Percentiles rank a stretch among this genome's conserved stretches.
These are phyloP conservation scores for Penicillium sp. DNA, from an alignment of 2,329 filamentous ascomycete species.

Conservation along the genomic window DNA sequence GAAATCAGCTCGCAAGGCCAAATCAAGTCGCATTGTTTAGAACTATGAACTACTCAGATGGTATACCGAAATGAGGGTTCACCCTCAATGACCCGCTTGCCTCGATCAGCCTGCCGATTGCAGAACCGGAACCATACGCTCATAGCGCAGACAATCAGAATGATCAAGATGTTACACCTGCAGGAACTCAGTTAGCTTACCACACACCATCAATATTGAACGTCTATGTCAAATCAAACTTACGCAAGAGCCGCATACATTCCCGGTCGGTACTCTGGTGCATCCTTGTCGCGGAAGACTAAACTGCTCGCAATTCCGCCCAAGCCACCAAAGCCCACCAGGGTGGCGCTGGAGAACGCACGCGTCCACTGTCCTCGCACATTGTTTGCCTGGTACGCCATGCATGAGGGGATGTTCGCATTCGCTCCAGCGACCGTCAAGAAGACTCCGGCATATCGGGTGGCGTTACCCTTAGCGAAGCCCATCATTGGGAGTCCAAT, in stretches of 20 bases:
- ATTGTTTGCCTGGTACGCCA: constrained; percentile 86
- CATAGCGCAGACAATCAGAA: constrained; percentile 29
- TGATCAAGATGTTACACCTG: constrained; percentile 36
- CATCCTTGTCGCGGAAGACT: constrained; percentile 60
- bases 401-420: constrained; percentile 70
- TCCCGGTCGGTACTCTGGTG: constrained; percentile 36
- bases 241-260: constrained; percentile 35
- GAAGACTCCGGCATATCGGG: constrained; percentile 74
- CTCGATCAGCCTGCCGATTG: constrained; percentile 36
- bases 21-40: neutral
- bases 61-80: constrained; percentile 41
- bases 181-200: neutral
- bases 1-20: too few relatives aligned
- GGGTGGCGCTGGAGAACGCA: constrained; percentile 72
- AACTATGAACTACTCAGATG: constrained; percentile 9
- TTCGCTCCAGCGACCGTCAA: constrained; percentile 74
- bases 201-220: neutral
- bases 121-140: constrained; percentile 34
- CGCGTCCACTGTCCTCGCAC: constrained; percentile 88
- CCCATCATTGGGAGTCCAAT: constrained; percentile 73
- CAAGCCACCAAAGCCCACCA: constrained; percentile 74
- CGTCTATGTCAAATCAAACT: constrained; percentile 7
- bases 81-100: constrained; percentile 36
- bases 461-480: constrained; percentile 56
- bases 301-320: constrained; percentile 75